Evolutionary conservation across 2,329 filamentous ascomycete species (phyloP).

Genomic region (Arthroderma sp.): DNA sequence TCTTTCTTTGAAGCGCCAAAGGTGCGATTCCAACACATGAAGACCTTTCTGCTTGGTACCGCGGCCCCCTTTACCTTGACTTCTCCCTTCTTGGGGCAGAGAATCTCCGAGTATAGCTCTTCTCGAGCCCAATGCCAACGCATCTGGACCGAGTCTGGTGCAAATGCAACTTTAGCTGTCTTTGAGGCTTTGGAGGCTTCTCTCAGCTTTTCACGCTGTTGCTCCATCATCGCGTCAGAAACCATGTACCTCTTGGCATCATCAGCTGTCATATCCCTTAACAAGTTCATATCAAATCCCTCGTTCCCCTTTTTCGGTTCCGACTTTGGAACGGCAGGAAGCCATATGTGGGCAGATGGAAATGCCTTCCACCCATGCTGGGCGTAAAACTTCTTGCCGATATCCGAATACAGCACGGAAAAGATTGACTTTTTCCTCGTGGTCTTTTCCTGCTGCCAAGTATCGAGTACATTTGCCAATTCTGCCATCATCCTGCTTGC

Average conservation of each 20-base stretch:
- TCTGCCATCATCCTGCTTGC: slow-evolving; percentile 62
- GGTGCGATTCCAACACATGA: slow-evolving; percentile 29
- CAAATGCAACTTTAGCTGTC: slow-evolving; percentile 48
- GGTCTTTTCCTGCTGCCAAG: slow-evolving; percentile 37
- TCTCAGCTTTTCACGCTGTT: slow-evolving; percentile 52
- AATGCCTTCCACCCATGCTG: slow-evolving; percentile 64
- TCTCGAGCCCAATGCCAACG: slow-evolving; percentile 71
- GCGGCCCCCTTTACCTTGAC: slow-evolving; percentile 60
- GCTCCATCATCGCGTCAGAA: slow-evolving; percentile 48
- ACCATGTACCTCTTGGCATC: slow-evolving; percentile 35
- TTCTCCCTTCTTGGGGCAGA: slow-evolving; percentile 38
- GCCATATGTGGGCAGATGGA: slow-evolving; percentile 56
- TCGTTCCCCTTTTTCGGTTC: slow-evolving; percentile 9
- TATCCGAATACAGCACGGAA: slow-evolving; percentile 75
- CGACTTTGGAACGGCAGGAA: slow-evolving; percentile 34
- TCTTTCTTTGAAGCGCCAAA: slow-evolving; percentile 24
- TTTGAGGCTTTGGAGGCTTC: slow-evolving; percentile 26
- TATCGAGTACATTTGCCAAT: slow-evolving; percentile 42
- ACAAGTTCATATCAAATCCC: slow-evolving; percentile 17
- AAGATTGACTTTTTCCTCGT: slow-evolving; percentile 40
- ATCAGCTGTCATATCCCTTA: slow-evolving; percentile 19
- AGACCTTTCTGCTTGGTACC: slow-evolving; percentile 32
- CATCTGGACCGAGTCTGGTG: slow-evolving; percentile 55
- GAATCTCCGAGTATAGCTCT: slow-evolving; percentile 56
- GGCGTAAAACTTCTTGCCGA: slow-evolving; percentile 72